Conservation (phyloP, 495 filamentous ascomycete genomes). For the Aspergillus sparsus region DNA sequence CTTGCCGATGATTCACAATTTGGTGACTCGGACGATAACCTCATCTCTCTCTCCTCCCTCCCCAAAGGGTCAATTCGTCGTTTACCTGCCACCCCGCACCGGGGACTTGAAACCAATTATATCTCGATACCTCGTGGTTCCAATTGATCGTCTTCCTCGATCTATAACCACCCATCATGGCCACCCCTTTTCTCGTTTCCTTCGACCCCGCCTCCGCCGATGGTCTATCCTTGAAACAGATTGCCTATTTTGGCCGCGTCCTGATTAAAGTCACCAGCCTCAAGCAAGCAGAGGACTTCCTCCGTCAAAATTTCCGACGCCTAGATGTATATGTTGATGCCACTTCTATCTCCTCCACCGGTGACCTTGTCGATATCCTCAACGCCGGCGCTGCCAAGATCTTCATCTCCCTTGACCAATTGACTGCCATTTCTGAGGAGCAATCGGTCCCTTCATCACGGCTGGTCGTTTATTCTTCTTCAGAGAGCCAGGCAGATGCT, state of each 20-base stretch:
- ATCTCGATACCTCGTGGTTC: constrained; percentile 2
- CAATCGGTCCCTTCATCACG: constrained; percentile 59
- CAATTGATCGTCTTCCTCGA: neutral
- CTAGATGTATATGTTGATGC: constrained; percentile 77
- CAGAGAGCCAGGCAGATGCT: constrained; percentile 37
- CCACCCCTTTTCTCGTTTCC: constrained; percentile 51
- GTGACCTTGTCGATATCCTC: constrained; percentile 76
- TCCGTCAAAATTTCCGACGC: constrained; percentile 64
- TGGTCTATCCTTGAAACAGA: constrained; percentile 63
- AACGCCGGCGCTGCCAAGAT: constrained; percentile 86
- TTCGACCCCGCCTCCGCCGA: constrained; percentile 48
- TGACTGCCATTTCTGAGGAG: constrained; percentile 52
- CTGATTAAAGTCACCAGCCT: constrained; percentile 65
- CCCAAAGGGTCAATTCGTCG: constrained; percentile 4
- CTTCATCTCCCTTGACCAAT: constrained; percentile 72
- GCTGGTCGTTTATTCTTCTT: constrained; percentile 51
- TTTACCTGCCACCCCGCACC: neutral
- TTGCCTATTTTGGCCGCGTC: constrained; percentile 76
- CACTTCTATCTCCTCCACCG: constrained; percentile 62
- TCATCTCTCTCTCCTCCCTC: neutral
- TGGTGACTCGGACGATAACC: neutral
- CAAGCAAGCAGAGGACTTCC: constrained; percentile 64
- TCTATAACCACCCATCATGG: constrained; percentile 37
- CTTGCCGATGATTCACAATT: neutral
- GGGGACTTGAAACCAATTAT: constrained; percentile 15